These are phyloP conservation scores for Neopestalotiopsis sp. DNA, from an alignment of 2,329 filamentous ascomycete genomes.

Conservation along the genomic window DNA sequence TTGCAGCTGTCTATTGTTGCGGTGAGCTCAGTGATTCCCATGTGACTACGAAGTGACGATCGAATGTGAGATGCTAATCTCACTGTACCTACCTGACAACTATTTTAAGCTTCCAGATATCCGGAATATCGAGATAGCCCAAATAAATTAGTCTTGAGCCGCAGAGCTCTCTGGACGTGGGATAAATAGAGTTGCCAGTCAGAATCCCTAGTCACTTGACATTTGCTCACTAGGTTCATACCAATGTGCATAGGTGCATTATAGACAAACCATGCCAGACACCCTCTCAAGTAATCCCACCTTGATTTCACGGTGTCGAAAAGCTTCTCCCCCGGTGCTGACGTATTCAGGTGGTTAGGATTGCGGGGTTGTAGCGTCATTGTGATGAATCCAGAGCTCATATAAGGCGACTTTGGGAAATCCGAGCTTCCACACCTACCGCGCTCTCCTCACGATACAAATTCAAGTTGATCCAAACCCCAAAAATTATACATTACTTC, in stretches of 20 bases:
- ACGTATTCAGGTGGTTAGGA: neutral
- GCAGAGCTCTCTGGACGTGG: neutral
- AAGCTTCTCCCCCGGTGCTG: neutral
- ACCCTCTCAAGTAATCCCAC: neutral
- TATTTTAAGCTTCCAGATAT: conserved; percentile 12
- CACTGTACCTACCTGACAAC: neutral
- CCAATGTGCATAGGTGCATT: neutral
- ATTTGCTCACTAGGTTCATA: neutral
- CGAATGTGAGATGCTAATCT: neutral
- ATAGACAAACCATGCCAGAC: neutral
- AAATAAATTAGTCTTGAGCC: neutral
- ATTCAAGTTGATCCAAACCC: neutral
- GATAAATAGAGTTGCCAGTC: neutral
- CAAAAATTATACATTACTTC: neutral
- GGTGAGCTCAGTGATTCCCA: neutral
- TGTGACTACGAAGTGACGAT: neutral
- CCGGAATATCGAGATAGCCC: neutral
- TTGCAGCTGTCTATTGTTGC: neutral
- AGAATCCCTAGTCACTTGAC: neutral
- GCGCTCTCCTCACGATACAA: no score
- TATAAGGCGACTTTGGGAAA: neutral
- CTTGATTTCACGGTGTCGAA: neutral
- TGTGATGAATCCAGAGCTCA: neutral
- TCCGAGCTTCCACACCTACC: neutral
- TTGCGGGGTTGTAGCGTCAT: neutral